These are phyloP conservation scores for Tetramitus jugosus DNA, from an alignment of 208 protist genomes.

Conservation along the genomic window DNA sequence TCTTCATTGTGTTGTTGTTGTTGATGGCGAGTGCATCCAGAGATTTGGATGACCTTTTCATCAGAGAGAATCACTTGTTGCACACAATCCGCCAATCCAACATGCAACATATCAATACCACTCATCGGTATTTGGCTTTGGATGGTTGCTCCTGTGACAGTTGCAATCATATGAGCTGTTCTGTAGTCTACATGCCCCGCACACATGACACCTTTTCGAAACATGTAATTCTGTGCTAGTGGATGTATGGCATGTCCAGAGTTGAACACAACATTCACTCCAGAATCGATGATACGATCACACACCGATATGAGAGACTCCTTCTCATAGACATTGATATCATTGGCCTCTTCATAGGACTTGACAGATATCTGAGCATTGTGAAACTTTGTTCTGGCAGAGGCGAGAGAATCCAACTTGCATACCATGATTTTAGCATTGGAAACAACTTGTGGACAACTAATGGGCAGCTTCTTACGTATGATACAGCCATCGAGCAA, in stretches of 20 bases:
- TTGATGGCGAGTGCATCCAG: not conserved
- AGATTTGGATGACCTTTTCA: not conserved
- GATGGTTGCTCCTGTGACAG: not conserved
- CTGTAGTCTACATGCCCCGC: constrained; percentile 1
- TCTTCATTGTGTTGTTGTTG: not conserved
- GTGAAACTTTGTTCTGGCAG: not conserved
- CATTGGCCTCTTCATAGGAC: not conserved
- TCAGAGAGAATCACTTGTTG: not conserved
- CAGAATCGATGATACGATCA: not conserved
- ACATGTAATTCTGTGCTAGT: not conserved
- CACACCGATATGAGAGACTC: not conserved
- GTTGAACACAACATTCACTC: not conserved
- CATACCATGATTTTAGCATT: not conserved
- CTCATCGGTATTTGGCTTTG: too few species aligned
- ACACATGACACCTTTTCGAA: not conserved
- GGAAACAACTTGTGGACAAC: not conserved
- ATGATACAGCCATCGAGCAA: not conserved
- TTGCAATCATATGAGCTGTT: not conserved
- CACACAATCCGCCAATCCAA: not conserved
- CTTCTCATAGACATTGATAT: not conserved
- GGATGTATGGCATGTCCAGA: not conserved
- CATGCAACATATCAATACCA: not conserved
- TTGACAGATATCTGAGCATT: not conserved
- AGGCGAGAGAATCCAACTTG: not conserved
- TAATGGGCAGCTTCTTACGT: not conserved